These are phyloP conservation scores for Calonectria pauciramosa DNA, from an alignment of 2,329 filamentous ascomycete species.

Conservation along the genomic window DNA sequence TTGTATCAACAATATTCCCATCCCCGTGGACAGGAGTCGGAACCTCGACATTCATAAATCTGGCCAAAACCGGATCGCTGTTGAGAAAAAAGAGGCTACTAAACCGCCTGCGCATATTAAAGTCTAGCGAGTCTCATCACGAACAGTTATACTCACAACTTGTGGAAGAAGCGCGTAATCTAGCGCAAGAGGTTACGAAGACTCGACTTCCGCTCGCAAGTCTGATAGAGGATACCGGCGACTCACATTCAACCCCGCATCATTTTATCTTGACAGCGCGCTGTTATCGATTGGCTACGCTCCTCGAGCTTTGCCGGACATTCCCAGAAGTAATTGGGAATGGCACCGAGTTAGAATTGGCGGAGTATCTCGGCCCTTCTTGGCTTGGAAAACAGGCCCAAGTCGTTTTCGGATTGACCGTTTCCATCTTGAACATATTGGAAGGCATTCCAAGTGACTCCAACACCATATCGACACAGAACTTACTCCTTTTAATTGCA, in stretches of 20 bases:
- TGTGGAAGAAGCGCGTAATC: constrained; percentile 2
- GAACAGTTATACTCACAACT: constrained; percentile 9
- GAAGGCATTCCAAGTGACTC: constrained; percentile 24
- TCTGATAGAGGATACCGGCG: constrained; percentile 25
- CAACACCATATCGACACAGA: constrained; percentile 26
- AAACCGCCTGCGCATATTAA: constrained; percentile 11
- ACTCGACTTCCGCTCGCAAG: constrained; percentile 15
- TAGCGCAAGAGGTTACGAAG: constrained; percentile 13
- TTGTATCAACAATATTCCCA: not conserved
- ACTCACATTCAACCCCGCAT: constrained; percentile 10
- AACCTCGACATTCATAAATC: constrained; percentile 16
- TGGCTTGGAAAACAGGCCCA: not conserved
- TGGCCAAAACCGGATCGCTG: constrained; percentile 17
- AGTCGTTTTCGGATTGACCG: not conserved
- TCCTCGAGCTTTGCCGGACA: constrained; percentile 25
- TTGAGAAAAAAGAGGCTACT: constrained; percentile 25
- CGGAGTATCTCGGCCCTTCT: not conserved
- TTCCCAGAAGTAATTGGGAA: constrained; percentile 24
- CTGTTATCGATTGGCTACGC: constrained; percentile 22
- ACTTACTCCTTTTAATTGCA: constrained; percentile 23
- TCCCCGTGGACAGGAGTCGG: constrained; percentile 34
- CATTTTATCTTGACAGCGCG: constrained; percentile 21
- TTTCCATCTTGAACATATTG: constrained; percentile 9
- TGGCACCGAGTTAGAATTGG: not conserved
- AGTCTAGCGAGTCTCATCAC: not conserved